A percentile compares a stretch with the other conserved stretches of the same genome.
Conservation (phyloP, 352 stramenopile genomes). For the Phytophthora cajani region DNA sequence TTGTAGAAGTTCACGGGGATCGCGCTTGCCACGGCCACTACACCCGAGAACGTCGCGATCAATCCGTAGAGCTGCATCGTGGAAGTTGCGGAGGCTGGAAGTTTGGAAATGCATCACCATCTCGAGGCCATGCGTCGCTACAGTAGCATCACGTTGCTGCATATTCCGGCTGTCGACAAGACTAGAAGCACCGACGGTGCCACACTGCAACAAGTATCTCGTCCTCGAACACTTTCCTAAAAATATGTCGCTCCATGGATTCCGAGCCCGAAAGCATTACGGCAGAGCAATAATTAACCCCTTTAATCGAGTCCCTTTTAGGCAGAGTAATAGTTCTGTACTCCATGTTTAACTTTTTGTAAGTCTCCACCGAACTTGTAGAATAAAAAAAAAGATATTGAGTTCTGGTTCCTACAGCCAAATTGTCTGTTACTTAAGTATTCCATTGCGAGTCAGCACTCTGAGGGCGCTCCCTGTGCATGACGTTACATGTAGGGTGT, state of each 20-base stretch:
- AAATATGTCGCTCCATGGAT: slow-evolving; percentile 7
- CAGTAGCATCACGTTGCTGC: not conserved
- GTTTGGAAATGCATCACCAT: slow-evolving; percentile 19
- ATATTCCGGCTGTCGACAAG: slow-evolving; percentile 23
- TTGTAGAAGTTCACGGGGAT: slow-evolving; percentile 72
- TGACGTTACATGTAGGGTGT: too few relatives aligned
- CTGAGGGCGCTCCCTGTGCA: too few relatives aligned
- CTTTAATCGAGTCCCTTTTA: too few relatives aligned
- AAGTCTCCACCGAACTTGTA: too few relatives aligned
- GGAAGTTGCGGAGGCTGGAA: not conserved
- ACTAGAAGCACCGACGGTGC: slow-evolving; percentile 5
- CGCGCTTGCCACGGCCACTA: slow-evolving; percentile 14
- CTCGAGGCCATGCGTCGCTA: not conserved
- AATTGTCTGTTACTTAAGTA: too few relatives aligned
- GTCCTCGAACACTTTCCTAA: slow-evolving; percentile 30
- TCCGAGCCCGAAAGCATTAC: not conserved
- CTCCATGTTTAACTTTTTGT: too few relatives aligned
- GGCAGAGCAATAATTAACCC: too few relatives aligned
- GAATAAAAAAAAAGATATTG: too few relatives aligned
- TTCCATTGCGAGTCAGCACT: too few relatives aligned
- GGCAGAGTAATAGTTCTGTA: too few relatives aligned
- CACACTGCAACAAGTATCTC: slow-evolving; percentile 21
- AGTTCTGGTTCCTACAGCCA: too few relatives aligned
- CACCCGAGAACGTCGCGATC: slow-evolving; percentile 8
- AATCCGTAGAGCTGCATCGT: slow-evolving; percentile 24